phyloP scores from a whole-genome alignment of 2,329 filamentous ascomycete species.

The Neonectria sp. region DNA sequence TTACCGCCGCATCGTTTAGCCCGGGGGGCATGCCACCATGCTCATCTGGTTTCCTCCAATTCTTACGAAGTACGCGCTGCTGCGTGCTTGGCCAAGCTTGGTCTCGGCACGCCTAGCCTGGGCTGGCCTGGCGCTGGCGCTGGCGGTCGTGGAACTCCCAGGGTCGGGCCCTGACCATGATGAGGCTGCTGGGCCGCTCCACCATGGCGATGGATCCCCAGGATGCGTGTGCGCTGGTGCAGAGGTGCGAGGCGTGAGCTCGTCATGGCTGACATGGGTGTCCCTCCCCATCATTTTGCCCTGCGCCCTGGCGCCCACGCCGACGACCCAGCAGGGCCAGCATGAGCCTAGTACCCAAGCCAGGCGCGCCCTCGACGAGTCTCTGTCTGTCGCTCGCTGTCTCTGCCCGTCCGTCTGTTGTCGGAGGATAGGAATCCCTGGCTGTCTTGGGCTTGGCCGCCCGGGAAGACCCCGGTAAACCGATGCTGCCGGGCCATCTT shows the following conservation, averaged over 20 bases:
- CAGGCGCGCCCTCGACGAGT: background rate
- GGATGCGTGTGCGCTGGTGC: constrained; percentile 6
- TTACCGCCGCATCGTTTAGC: constrained; percentile 32
- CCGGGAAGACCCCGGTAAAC: constrained; percentile 45
- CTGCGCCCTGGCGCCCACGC: constrained; percentile 37
- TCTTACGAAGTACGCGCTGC: background rate
- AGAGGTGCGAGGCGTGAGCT: background rate
- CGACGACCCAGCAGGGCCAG: constrained; percentile 32
- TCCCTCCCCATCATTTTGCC: background rate
- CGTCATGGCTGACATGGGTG: constrained; percentile 2
- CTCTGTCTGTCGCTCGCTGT: background rate
- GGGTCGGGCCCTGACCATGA: constrained; percentile 13
- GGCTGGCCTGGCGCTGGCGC: constrained; percentile 32
- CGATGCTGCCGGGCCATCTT: constrained; percentile 43
- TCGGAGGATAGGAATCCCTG: constrained; percentile 19
- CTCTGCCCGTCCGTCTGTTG: background rate
- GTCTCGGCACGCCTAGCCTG: constrained; percentile 41
- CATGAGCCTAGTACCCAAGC: constrained; percentile 29
- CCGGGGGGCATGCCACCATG: constrained; percentile 26
- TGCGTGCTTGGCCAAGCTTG: constrained; percentile 33
- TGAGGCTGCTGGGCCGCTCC: constrained; percentile 31
- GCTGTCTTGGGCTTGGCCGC: constrained; percentile 27
- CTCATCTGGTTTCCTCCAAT: constrained; percentile 32
- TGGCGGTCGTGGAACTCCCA: constrained; percentile 25
- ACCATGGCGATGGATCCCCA: constrained; percentile 27